Evolutionary conservation across 345 rosid genomes (phyloP).

Genomic region (Diplotaxis tenuifolia): DNA sequence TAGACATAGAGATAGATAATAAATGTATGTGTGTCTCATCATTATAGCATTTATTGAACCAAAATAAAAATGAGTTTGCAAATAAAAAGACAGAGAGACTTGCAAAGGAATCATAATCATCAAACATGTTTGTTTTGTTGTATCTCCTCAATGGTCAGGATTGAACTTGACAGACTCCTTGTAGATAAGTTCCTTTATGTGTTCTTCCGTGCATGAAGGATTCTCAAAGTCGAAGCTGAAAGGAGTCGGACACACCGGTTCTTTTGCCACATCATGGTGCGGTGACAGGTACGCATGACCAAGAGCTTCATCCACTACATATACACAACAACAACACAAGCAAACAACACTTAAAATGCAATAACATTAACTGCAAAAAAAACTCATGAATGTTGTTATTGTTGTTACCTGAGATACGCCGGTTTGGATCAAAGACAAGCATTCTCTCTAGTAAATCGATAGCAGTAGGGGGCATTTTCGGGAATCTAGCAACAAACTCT

Average conservation of each 20-base stretch:
- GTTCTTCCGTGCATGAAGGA: conserved; percentile 87
- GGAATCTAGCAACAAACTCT: not conserved
- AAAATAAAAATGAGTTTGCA: conserved; percentile 27
- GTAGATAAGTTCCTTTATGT: conserved; percentile 95
- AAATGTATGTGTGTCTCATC: conserved; percentile 25
- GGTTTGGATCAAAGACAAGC: conserved; percentile 28
- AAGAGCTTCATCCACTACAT: conserved; percentile 79
- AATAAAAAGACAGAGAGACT: conserved; percentile 8
- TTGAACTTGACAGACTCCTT: conserved; percentile 84
- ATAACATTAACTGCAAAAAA: conserved; percentile 5
- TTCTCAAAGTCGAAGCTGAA: conserved; percentile 93
- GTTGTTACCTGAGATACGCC: conserved; percentile 82
- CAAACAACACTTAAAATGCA: not conserved
- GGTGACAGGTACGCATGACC: conserved; percentile 85
- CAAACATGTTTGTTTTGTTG: conserved; percentile 10
- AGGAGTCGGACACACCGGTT: conserved; percentile 78
- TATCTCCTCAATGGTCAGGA: conserved; percentile 49
- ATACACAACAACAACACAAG: conserved; percentile 16
- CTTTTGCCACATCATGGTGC: conserved; percentile 82
- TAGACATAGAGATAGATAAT: not conserved
- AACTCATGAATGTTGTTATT: conserved; percentile 6
- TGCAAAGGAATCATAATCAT: conserved; percentile 1
- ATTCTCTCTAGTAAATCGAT: not conserved
- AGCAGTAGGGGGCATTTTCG: not conserved
- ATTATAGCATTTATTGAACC: conserved; percentile 29